Base-by-base conservation (phyloP, 202 grass and related monocot species). In the Panicum hallii region DNA sequence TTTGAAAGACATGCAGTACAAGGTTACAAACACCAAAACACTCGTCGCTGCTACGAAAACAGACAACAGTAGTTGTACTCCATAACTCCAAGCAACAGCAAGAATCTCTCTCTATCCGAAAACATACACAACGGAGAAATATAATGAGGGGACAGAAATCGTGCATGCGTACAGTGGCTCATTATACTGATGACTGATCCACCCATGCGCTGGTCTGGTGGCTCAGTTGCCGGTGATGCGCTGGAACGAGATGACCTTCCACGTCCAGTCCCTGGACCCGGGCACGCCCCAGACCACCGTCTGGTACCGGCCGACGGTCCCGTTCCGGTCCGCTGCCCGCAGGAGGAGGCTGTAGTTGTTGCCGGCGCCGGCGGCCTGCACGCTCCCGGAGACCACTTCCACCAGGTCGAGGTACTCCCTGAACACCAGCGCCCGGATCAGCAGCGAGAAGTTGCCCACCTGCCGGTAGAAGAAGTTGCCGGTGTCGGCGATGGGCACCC, bases 261-360 rank as follows among this genome's bases (percentile, higher is more conserved):
- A 70, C 2, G 49, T 57, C 50, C 50, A 44, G 12, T 43, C 79
- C 50, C 38, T 60, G 22, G 79, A 82, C 52, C 10, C 19, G 22
- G 79, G 52, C 66, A 82, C 79, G 22, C 79, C 79, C 79, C 79
- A 82, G 9, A 34, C 79, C 79, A 34, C 79, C 20, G 50, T 22
- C 9, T 34, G 8, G 79, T 70, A 81, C 49, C n/a, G 9, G 49
- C 66, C 66, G 7, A 81, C 23, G 38, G 9, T 5, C 0, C 66
- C 66, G 47, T 11, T 10, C 13, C 36, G n/a, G 66, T 71, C 40
- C 5, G 79, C 52, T 40, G 17, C 66, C 50, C 50, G 65, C 66
- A 82, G 50, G 52, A 60, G 22, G 38, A 82, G 79, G 5, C 16
- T 41, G 79, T 82, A 82, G 66, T 82, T 82, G 52, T n/a, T 71